Evolutionary conservation across 2,329 filamentous ascomycete species (phyloP).

Genomic region (Aspergillus persii): DNA sequence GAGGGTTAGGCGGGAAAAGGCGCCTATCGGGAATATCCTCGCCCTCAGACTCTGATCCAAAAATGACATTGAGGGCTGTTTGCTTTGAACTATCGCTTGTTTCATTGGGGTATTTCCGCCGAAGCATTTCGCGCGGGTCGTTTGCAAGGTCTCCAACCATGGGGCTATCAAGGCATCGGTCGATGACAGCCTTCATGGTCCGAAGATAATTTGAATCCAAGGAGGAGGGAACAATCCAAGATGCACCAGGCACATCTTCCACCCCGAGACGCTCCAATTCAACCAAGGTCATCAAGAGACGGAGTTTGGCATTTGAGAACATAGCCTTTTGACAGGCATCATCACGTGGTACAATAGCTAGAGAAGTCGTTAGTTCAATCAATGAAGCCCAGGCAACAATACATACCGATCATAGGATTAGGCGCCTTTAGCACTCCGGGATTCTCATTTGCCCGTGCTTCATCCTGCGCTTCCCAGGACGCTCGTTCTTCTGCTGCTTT

Average conservation of each 20-base stretch:
- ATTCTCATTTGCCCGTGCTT: slow-evolving; percentile 53
- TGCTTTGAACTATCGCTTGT: slow-evolving; percentile 28
- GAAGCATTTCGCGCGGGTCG: slow-evolving; percentile 74
- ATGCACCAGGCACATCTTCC: slow-evolving; percentile 71
- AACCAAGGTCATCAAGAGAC: slow-evolving; percentile 75
- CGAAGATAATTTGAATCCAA: slow-evolving; percentile 65
- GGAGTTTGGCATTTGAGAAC: slow-evolving; percentile 85
- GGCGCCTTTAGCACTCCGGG: slow-evolving; percentile 25
- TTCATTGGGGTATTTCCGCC: slow-evolving; percentile 59
- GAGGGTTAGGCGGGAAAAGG: slow-evolving; percentile 62
- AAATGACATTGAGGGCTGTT: slow-evolving; percentile 52
- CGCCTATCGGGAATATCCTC: slow-evolving; percentile 56
- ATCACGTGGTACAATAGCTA: slow-evolving; percentile 63
- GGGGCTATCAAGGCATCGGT: slow-evolving; percentile 74
- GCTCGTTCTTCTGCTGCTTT: slow-evolving; percentile 70
- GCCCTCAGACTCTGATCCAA: slow-evolving; percentile 68
- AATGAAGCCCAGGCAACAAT: background rate
- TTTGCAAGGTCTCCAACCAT: slow-evolving; percentile 73
- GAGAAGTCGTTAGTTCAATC: background rate
- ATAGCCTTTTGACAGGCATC: slow-evolving; percentile 69
- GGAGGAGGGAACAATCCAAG: slow-evolving; percentile 72
- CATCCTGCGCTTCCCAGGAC: slow-evolving; percentile 72
- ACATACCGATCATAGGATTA: slow-evolving; percentile 48
- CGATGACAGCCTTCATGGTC: slow-evolving; percentile 69
- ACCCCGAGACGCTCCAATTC: slow-evolving; percentile 65